Evolutionary conservation across 352 stramenopile species (phyloP).

Genomic region (Thalassiosira oceanica): DNA sequence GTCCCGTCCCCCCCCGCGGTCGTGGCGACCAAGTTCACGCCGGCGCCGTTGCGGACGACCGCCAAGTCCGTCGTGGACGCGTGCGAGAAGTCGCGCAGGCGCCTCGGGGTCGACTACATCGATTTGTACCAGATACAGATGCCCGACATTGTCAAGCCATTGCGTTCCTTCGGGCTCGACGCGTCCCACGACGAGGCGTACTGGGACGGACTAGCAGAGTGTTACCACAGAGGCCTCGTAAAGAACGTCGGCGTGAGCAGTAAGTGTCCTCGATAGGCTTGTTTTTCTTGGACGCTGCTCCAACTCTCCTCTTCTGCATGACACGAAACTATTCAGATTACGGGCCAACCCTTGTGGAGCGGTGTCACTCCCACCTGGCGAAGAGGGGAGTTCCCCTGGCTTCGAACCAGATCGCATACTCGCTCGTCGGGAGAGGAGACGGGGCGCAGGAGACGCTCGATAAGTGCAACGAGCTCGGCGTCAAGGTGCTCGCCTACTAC

Average conservation of each 20-base stretch:
- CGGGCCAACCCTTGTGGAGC: slow-evolving; percentile 68
- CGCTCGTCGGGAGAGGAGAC: slow-evolving; percentile 72
- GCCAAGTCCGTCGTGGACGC: slow-evolving; percentile 66
- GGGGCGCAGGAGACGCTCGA: slow-evolving; percentile 71
- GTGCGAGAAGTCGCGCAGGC: slow-evolving; percentile 51
- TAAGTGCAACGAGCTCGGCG: slow-evolving; percentile 75
- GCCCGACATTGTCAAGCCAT: slow-evolving; percentile 62
- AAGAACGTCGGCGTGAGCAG: slow-evolving; percentile 73
- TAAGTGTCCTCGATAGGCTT: no score
- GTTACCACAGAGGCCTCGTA: slow-evolving; percentile 79
- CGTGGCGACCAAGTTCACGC: slow-evolving; percentile 79
- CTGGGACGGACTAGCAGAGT: slow-evolving; percentile 81
- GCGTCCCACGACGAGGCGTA: slow-evolving; percentile 71
- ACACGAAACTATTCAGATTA: no score
- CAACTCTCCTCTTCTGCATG: no score
- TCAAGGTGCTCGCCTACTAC: slow-evolving; percentile 82
- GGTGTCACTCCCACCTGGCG: slow-evolving; percentile 62
- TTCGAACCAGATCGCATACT: slow-evolving; percentile 85
- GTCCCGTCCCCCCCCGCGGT: no score
- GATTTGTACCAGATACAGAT: slow-evolving; percentile 82
- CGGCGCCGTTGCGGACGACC: slow-evolving; percentile 66
- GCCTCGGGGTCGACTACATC: slow-evolving; percentile 59
- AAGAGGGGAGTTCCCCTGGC: slow-evolving; percentile 74
- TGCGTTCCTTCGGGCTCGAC: slow-evolving; percentile 47
- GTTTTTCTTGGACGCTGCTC: no score